Evolutionary conservation across 352 stramenopile genomes (phyloP), one percentile per base, ranked within the genome.

Genomic region (Aphanomyces stellatus): DNA sequence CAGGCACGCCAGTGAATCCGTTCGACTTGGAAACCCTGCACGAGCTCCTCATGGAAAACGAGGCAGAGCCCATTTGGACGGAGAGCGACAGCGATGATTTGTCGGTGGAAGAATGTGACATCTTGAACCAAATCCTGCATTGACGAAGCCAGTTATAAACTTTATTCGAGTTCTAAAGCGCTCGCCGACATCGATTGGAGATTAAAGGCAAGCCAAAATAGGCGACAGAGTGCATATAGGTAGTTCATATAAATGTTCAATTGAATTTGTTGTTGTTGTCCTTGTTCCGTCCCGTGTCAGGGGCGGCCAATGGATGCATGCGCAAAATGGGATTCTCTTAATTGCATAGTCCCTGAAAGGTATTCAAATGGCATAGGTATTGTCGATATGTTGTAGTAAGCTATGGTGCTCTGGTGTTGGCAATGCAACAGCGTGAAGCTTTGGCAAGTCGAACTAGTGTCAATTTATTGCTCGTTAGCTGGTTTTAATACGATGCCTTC

Each of bases 71-170:
- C 37, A 0, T 46, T 46, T 46, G 37, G 37, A 46, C 37, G 11
- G n/a, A n/a, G 0, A 34, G 4, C 8, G 55, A 63, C 25, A 19
- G 55, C 34, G 15, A 48, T 53, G 51, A 43, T 17, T 33, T 63
- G 19, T 63, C 55, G 24, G 35, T 33, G 10, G 55, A 63, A 48
- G 55, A 63, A 22, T 51, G 17, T 49, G 55, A 63, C 1, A 63
- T 63, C 11, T 22, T 63, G 10, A 2, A 28, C 2, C 22, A 27
- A 24, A 17, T 63, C 35, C 15, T 63, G 6, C 22, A 63, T n/a
- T 63, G 15, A 63, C 22, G 6, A 2, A n/a, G 37, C 37, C 37
- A 46, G 13, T 46, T 46, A n/a, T 2, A 46, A 0, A 11, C 37
- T n/a, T n/a, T n/a, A n/a, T n/a, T n/a, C n/a, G n/a, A n/a, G n/a